Conservation (phyloP, 257 asterid genomes). For the Knoxia roxburghii region DNA sequence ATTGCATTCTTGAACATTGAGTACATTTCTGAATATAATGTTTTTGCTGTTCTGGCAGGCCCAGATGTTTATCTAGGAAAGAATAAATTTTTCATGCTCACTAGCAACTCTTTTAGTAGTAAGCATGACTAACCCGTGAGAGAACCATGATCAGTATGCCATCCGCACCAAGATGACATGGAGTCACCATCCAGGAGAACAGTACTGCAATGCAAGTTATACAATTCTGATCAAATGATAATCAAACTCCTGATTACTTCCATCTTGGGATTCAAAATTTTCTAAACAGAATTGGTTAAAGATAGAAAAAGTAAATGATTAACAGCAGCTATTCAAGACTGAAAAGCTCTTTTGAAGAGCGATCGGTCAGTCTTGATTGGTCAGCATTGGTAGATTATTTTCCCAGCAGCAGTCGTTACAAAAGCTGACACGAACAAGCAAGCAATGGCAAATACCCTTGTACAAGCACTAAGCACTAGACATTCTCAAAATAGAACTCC, state of each 20-base stretch:
- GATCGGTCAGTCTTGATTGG: background rate
- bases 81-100: slow-evolving; percentile 1
- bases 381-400: background rate
- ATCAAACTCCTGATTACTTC: background rate
- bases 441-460: background rate
- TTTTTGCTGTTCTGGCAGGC: too few species aligned
- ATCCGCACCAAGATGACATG: slow-evolving; percentile 92
- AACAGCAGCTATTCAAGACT: background rate
- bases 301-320: background rate
- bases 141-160: slow-evolving; percentile 98
- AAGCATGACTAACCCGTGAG: slow-evolving; percentile 58
- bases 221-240: slow-evolving; percentile 1
- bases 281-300: background rate
- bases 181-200: slow-evolving; percentile 36
- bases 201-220: slow-evolving; percentile 30
- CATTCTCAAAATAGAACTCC: background rate
- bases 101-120: background rate
- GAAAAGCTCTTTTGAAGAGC: background rate
- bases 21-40: too few species aligned
- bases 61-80: background rate
- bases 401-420: background rate
- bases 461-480: background rate
- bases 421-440: background rate
- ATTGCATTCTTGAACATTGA: slow-evolving; percentile 5
- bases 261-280: slow-evolving; percentile 1